Base-by-base conservation (phyloP, 208 protist species). In the Trypanosoma cruzi region DNA sequence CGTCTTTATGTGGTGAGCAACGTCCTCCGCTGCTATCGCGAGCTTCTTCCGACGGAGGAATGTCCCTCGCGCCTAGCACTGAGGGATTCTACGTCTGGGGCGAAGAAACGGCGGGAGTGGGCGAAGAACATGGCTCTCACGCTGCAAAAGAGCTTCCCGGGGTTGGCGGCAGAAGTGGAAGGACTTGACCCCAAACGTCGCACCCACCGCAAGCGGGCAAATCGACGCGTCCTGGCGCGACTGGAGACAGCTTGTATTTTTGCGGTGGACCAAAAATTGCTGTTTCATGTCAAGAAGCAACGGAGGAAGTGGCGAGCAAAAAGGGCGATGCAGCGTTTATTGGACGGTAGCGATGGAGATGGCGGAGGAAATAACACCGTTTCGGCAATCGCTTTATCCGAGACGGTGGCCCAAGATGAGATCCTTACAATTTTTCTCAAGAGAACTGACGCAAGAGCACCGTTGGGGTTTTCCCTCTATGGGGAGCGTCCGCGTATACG, bases 1-100 rank as follows among this genome's bases (percentile, higher is more conserved):
- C 86, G 89, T 7, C 75, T 95, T 14, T 85, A 84, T 56, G 86
- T 92, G 20, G 72, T 92, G 18, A 82, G 77, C 46, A 89, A 89
- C 49, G 71, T 88, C n/a, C 62, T 95, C 42, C 81, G 89, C 18
- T 71, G 80, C 50, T 89, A 80, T 31, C 76, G 84, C 2, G 64
- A 64, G 14, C 11, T 68, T 26, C 60, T 88, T 26, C 37, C 61
- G 18, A 18, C 28, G 22, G 49, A 50, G 22, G 36, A 36, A 26
- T 16, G 28, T 22, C 34, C n/a, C 4, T 4, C 31, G 1, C 22
- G 28, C 13, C 18, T 66, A 37, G 44, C n/a, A 14, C 42, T 61
- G 36, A 50, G 58, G 16, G 68, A 75, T 20, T 44, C 73, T 13
- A 20, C 36, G 28, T n/a, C 29, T 22, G 73, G 79, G 31, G 34